Conservation (phyloP, 2,329 filamentous ascomycete species). For the Cladosporium austrohemisphaericum region DNA sequence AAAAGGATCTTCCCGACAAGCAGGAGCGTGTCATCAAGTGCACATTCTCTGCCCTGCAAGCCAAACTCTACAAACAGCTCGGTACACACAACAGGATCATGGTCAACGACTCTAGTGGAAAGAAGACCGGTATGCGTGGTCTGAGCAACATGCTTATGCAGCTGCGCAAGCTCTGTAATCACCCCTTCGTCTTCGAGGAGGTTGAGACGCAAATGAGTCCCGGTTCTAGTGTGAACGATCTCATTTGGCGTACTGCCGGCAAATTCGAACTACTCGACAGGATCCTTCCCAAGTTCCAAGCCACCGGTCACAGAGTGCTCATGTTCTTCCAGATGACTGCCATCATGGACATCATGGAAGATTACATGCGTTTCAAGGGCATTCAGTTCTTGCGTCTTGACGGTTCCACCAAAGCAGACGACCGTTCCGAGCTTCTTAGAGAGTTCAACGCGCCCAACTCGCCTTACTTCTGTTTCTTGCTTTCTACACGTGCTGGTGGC, state of each 20-base stretch:
- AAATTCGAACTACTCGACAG: conserved; percentile 96
- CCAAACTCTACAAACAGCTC: conserved; percentile 95
- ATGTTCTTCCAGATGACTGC: conserved; percentile 99
- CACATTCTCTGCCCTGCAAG: conserved; percentile 91
- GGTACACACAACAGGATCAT: conserved; percentile 91
- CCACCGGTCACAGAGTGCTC: conserved; percentile 86
- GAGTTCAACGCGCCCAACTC: conserved; percentile 88
- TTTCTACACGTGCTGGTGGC: conserved; percentile 98
- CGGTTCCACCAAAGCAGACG: conserved; percentile 95
- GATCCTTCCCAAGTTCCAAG: conserved; percentile 87
- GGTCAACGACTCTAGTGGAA: conserved; percentile 90
- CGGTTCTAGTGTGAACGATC: conserved; percentile 78
- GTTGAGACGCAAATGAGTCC: conserved; percentile 99
- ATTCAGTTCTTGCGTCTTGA: conserved; percentile 88
- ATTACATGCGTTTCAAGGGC: conserved; percentile 81
- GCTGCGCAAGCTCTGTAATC: conserved; percentile 95
- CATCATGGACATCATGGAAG: conserved; percentile 99
- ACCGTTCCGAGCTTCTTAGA: conserved; percentile 84
- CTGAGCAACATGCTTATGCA: conserved; percentile 99
- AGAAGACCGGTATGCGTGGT: conserved; percentile 91
- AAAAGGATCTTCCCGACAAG: conserved; percentile 98
- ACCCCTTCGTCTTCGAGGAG: conserved; percentile 97
- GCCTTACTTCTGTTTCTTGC: conserved; percentile 93
- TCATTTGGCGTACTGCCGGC: conserved; percentile 90
- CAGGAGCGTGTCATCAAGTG: conserved; percentile 99